Conservation (phyloP, 2,329 filamentous ascomycete genomes). For the Alternaria arbusti region DNA sequence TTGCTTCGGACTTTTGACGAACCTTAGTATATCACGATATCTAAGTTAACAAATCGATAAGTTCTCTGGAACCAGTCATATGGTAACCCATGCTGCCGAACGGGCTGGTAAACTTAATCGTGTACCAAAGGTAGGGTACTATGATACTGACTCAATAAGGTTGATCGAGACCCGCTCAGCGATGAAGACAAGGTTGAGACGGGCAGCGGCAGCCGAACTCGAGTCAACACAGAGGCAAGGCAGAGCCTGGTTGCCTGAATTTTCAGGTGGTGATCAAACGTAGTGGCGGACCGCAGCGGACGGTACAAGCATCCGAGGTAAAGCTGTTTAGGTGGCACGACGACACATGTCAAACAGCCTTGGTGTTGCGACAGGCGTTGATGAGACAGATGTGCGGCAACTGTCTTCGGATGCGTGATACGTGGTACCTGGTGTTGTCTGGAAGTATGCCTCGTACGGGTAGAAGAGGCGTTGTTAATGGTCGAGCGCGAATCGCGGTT, state of each 20-base stretch:
- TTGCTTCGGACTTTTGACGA: neutral
- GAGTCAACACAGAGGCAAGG: neutral
- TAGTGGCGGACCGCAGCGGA: neutral
- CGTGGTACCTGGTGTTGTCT: constrained; percentile 3
- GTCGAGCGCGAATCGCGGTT: constrained; percentile 8
- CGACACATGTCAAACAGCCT: neutral
- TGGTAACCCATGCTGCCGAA: neutral
- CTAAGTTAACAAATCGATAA: neutral
- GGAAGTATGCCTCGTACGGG: constrained; percentile 8
- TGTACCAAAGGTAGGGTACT: neutral
- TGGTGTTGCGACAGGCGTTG: neutral
- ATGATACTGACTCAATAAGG: neutral
- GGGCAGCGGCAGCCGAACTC: neutral
- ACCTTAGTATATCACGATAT: neutral
- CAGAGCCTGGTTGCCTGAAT: neutral
- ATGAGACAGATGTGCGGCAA: constrained; percentile 16
- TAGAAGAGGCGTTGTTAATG: constrained; percentile 5
- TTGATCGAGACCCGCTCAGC: neutral
- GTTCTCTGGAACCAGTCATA: neutral
- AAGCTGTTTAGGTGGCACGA: neutral
- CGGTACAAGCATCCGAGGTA: neutral
- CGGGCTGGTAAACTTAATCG: neutral
- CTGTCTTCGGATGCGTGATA: constrained; percentile 1
- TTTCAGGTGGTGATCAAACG: constrained; percentile 5
- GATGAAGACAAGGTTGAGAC: neutral